Evolutionary conservation across 768 basidiomycete species (phyloP).

Genomic region (Rhodotorula kratochvilovae): DNA sequence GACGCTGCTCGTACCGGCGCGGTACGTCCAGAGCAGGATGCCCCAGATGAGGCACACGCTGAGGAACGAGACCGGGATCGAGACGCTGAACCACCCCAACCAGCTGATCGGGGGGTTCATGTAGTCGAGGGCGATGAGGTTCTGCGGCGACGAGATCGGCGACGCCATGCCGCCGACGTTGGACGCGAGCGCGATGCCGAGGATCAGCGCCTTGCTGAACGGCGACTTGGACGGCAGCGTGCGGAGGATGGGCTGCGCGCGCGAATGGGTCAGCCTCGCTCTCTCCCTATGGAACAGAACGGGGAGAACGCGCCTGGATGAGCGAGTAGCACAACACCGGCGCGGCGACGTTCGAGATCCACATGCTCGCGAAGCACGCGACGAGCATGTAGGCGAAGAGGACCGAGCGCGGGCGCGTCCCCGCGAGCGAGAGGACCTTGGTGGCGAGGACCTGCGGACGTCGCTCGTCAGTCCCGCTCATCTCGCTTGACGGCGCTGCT

Average conservation of each 20-base stretch:
- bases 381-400: constrained; percentile 92
- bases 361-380: constrained; percentile 97
- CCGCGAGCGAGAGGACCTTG: constrained; percentile 80
- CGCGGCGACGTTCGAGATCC: constrained; percentile 98
- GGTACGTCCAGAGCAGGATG: constrained; percentile 74
- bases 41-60: constrained; percentile 90
- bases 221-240: constrained; percentile 79
- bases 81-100: constrained; percentile 88
- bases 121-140: constrained; percentile 79
- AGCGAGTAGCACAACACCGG: constrained; percentile 94
- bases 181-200: constrained; percentile 94
- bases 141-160: constrained; percentile 96
- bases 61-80: constrained; percentile 79
- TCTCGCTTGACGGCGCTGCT: no score
- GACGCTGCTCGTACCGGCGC: constrained; percentile 67
- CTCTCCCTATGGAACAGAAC: not conserved
- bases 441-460: constrained; percentile 70
- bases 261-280: not conserved
- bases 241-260: constrained; percentile 75
- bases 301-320: constrained; percentile 63
- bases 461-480: not conserved
- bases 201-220: constrained; percentile 84
- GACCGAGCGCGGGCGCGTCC: constrained; percentile 77
- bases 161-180: constrained; percentile 97
- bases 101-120: constrained; percentile 86